Conservation (phyloP, 1,284 basidiomycete species). For the Coniophora puteana region DNA sequence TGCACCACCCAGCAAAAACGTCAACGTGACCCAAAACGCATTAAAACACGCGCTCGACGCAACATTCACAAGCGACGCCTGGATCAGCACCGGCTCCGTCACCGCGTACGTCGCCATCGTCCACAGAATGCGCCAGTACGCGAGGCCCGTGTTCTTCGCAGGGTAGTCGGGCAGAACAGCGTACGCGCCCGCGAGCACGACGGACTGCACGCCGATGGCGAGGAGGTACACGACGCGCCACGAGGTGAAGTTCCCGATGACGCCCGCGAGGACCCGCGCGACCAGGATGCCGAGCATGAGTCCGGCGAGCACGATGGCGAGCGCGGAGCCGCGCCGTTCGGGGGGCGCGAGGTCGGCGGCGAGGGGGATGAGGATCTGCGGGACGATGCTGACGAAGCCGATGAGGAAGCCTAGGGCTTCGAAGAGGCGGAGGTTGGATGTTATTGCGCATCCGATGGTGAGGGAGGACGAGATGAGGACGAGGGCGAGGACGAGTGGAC, state of each 20-base stretch:
- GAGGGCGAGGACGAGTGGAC: slow-evolving; percentile 48
- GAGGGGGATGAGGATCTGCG: slow-evolving; percentile 60
- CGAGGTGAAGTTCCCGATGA: slow-evolving; percentile 56
- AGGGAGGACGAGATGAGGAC: slow-evolving; percentile 43
- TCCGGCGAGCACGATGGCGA: slow-evolving; percentile 67
- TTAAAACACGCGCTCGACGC: slow-evolving; percentile 55
- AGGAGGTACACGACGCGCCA: slow-evolving; percentile 70
- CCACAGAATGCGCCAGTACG: slow-evolving; percentile 58
- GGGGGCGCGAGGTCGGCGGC: slow-evolving; percentile 65
- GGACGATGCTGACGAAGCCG: slow-evolving; percentile 51
- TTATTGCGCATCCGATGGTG: slow-evolving; percentile 54
- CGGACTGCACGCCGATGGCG: slow-evolving; percentile 52
- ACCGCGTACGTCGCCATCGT: slow-evolving; percentile 66
- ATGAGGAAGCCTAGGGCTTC: slow-evolving; percentile 55
- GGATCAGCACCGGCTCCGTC: slow-evolving; percentile 68
- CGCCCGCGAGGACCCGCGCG: slow-evolving; percentile 63
- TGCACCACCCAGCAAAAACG: slow-evolving; percentile 62
- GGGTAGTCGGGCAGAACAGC: slow-evolving; percentile 68
- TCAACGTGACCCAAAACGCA: slow-evolving; percentile 70
- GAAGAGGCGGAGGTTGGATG: slow-evolving; percentile 45
- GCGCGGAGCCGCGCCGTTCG: slow-evolving; percentile 54
- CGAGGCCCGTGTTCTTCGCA: slow-evolving; percentile 53
- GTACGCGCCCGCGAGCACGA: slow-evolving; percentile 52
- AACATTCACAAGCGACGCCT: slow-evolving; percentile 54
- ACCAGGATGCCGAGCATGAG: slow-evolving; percentile 67